phyloP scores from a whole-genome alignment of 202 grass and related monocot species.

The Sporobolus alterniflorus region DNA sequence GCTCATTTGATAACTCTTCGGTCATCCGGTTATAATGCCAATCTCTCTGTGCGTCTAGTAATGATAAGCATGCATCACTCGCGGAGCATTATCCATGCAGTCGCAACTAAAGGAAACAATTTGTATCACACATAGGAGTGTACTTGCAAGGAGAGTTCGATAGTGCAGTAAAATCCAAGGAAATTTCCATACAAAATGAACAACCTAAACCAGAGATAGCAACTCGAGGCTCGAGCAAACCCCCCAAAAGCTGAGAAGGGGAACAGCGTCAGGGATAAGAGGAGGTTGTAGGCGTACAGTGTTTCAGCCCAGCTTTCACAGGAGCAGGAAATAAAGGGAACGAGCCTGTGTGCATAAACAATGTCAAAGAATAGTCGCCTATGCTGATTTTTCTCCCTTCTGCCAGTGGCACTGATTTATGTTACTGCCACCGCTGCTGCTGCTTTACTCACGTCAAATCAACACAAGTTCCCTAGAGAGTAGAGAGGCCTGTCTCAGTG shows the following conservation, averaged over 20 bases:
- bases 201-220: not conserved
- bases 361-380: conserved; percentile 36
- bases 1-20: not conserved
- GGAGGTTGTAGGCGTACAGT: conserved; percentile 37
- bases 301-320: conserved; percentile 13
- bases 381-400: conserved; percentile 15
- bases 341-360: conserved; percentile 16
- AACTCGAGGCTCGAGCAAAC: conserved; percentile 8
- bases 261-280: conserved; percentile 3
- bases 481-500: conserved; percentile 2
- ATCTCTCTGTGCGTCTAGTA: not conserved
- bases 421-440: conserved; percentile 29
- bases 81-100: not conserved
- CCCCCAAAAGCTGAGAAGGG: conserved; percentile 1
- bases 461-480: conserved; percentile 45
- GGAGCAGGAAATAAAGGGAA: conserved; percentile 22
- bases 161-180: not conserved
- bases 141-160: too few species aligned
- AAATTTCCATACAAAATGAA: not conserved
- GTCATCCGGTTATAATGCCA: not conserved
- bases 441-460: conserved; percentile 59
- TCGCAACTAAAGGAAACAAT: not conserved
- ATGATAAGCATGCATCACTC: too few species aligned
- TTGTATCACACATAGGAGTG: not conserved
- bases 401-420: conserved; percentile 47